phyloP scores from a whole-genome alignment of 2,329 filamentous ascomycete species.

The Ophiostoma himal-ulmi region DNA sequence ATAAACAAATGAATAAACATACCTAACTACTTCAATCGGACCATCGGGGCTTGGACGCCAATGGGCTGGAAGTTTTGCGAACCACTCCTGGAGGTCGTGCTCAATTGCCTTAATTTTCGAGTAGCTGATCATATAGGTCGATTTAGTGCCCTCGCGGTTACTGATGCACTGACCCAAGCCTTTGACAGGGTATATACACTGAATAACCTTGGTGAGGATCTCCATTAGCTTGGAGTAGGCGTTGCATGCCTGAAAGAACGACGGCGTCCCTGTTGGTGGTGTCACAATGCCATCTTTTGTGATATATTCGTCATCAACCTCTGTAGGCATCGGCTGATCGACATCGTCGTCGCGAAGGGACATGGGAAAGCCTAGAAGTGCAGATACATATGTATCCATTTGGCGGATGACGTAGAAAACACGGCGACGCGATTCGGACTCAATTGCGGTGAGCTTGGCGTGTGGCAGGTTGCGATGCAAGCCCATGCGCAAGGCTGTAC shows the following conservation, averaged over 20 bases:
- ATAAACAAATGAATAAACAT: background rate
- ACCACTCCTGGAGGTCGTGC: slow-evolving; percentile 57
- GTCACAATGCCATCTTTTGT: slow-evolving; percentile 51
- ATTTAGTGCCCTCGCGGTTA: slow-evolving; percentile 40
- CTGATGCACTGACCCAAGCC: slow-evolving; percentile 44
- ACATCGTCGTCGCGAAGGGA: slow-evolving; percentile 59
- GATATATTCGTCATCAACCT: slow-evolving; percentile 63
- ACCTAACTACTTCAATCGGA: slow-evolving; percentile 66
- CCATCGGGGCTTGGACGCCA: slow-evolving; percentile 76
- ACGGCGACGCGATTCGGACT: slow-evolving; percentile 57
- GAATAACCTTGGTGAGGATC: slow-evolving; percentile 60
- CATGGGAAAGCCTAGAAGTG: slow-evolving; percentile 60
- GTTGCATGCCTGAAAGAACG: slow-evolving; percentile 60
- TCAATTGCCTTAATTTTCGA: slow-evolving; percentile 60
- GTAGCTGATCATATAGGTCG: slow-evolving; percentile 58
- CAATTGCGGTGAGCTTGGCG: slow-evolving; percentile 55
- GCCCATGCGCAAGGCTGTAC: slow-evolving; percentile 70
- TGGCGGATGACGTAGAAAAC: slow-evolving; percentile 64
- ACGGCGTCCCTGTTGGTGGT: slow-evolving; percentile 51
- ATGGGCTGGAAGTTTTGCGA: slow-evolving; percentile 62
- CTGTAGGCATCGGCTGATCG: slow-evolving; percentile 58
- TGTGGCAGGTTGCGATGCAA: slow-evolving; percentile 67
- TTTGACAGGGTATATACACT: slow-evolving; percentile 60
- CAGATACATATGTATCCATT: slow-evolving; percentile 65
- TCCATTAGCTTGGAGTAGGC: slow-evolving; percentile 59